Base-by-base conservation (phyloP, 2,329 filamentous ascomycete genomes). In the Trichoderma semiorbis region DNA sequence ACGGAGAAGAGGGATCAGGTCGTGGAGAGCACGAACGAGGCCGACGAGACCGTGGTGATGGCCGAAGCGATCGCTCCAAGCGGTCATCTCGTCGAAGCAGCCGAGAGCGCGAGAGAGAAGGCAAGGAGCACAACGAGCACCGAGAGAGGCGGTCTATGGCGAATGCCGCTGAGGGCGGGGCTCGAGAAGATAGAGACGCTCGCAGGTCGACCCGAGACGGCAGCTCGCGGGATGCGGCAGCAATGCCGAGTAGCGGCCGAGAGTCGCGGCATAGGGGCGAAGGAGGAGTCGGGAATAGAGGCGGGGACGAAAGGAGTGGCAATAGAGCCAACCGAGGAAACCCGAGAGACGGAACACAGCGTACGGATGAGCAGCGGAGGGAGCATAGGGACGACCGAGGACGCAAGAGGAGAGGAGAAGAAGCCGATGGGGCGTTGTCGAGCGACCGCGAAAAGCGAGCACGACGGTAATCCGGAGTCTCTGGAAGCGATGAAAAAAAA, bases 361-460 rank as follows among this genome's bases (percentile, higher is more conserved):
- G 79, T 63, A 73, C 75, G n/a, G 76, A 80, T 6, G 78, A 79
- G 69, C 78, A 81, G 66, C 78, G 80, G 34, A 77, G 78, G 26
- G 80, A 81, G 43, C 72, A 76, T 66, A 75, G 80, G 74, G 78
- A 82, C 63, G 81, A 83, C 39, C 80, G 81, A 16, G 78, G 80
- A 39, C 79, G 81, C 72, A 80, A 83, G 76, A 75, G 81, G 72
- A 76, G 80, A 76, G 87, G 85, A 74, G 86, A 88, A 72, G 87
- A 87, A 66, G 83, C 83, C 24, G 76, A 78, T n/a, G 81, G 80
- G 43, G 74, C 75, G 24, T 72, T 80, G 73, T 74, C 78, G 18
- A 83, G 78, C 75, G 85, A 87, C 50, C 82, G 85, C 72, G 87
- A 89, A 73, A 89, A 89, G 82, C 83, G 87, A 78, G 83, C 81